Evolutionary conservation across 2,329 filamentous ascomycete species (phyloP).

Genomic region (Trichoderma gracile): DNA sequence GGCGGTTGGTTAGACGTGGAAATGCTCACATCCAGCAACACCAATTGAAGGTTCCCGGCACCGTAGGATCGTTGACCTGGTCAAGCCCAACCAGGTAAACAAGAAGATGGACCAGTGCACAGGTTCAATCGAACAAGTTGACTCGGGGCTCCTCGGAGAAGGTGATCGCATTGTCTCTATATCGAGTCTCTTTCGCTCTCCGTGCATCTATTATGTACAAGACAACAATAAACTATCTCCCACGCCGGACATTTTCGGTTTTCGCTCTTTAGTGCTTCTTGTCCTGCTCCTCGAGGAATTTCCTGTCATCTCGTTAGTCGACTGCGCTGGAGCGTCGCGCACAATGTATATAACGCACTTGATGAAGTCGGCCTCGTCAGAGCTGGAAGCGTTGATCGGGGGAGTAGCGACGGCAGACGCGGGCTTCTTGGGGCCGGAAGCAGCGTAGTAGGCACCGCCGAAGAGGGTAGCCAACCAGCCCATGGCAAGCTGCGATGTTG

Average conservation of each 20-base stretch:
- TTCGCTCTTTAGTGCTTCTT: conserved; percentile 43
- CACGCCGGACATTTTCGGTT: conserved; percentile 26
- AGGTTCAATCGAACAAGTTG: not conserved
- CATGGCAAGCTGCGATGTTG: conserved; percentile 54
- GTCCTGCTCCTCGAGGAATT: conserved; percentile 45
- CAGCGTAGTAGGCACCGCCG: conserved; percentile 48
- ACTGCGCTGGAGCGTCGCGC: conserved; percentile 5
- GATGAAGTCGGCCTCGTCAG: conserved; percentile 66
- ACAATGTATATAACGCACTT: conserved; percentile 51
- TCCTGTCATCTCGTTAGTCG: conserved; percentile 38
- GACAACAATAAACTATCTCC: conserved; percentile 35
- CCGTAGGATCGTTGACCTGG: no score
- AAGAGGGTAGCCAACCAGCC: conserved; percentile 55
- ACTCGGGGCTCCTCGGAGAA: not conserved
- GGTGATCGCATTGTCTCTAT: conserved; percentile 23
- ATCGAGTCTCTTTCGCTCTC: conserved; percentile 13
- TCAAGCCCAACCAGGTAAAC: not conserved
- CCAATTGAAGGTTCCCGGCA: no score
- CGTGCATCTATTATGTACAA: conserved; percentile 37
- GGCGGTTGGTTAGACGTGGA: no score
- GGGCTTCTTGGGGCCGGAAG: conserved; percentile 48
- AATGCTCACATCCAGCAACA: no score
- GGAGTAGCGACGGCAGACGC: conserved; percentile 50
- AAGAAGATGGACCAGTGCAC: not conserved
- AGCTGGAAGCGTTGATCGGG: conserved; percentile 62